phyloP scores from a whole-genome alignment of 2,329 filamentous ascomycete species.

The Furcasterigmium sp. region DNA sequence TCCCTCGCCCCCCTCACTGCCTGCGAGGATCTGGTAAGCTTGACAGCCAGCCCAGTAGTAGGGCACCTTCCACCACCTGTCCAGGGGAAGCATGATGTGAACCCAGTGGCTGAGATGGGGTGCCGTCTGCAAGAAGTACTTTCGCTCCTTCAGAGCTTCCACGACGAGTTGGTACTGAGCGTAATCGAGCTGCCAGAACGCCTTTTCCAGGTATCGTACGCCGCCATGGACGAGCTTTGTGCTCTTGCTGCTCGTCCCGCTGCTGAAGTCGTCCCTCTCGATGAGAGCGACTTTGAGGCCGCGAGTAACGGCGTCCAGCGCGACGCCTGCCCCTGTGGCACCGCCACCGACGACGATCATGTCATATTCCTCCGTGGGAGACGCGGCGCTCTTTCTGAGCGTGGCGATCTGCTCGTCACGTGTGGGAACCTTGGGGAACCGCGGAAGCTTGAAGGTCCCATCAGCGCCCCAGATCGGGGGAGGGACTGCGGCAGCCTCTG shows the following conservation, averaged over 20 bases:
- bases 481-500: constrained; percentile 62
- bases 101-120: constrained; percentile 70
- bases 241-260: constrained; percentile 69
- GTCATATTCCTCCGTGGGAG: constrained; percentile 53
- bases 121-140: constrained; percentile 70
- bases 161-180: constrained; percentile 66
- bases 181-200: constrained; percentile 71
- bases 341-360: constrained; percentile 66
- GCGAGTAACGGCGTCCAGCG: constrained; percentile 65
- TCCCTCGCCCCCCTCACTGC: constrained; percentile 80
- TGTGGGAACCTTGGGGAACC: constrained; percentile 58
- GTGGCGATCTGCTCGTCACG: constrained; percentile 60
- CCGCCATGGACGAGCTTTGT: constrained; percentile 75
- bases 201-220: constrained; percentile 70
- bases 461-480: constrained; percentile 65
- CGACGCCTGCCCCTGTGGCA: constrained; percentile 66
- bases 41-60: constrained; percentile 78
- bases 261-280: constrained; percentile 69
- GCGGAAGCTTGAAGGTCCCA: constrained; percentile 61
- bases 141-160: constrained; percentile 68
- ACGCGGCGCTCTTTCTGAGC: constrained; percentile 40
- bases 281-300: constrained; percentile 68
- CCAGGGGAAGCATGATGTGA: constrained; percentile 70
- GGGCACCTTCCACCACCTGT: constrained; percentile 72
- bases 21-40: constrained; percentile 79